phyloP scores from a whole-genome alignment of 2,329 filamentous ascomycete genomes.

The Sclerotinia trifoliorum region DNA sequence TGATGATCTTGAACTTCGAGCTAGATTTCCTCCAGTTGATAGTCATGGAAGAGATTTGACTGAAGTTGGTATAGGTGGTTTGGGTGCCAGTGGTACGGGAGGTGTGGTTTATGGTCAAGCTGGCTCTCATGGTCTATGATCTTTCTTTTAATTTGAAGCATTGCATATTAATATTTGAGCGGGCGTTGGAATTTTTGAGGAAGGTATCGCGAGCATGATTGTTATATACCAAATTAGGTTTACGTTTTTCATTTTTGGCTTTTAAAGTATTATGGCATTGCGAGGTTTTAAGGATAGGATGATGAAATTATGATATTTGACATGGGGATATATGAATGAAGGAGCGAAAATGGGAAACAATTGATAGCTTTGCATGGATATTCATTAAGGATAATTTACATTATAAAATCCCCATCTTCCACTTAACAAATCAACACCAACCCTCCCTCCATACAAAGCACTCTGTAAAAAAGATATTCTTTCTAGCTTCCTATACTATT shows the following conservation, averaged over 20 bases:
- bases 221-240: conserved; percentile 3
- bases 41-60: conserved; percentile 35
- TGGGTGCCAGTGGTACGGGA: conserved; percentile 24
- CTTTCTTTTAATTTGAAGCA: background rate
- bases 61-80: conserved; percentile 24
- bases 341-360: background rate
- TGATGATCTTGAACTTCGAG: conserved; percentile 75
- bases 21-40: conserved; percentile 68
- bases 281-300: background rate
- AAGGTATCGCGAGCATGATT: background rate
- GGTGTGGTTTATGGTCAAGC: conserved; percentile 29
- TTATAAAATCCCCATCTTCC: too few relatives aligned
- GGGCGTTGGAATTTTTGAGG: background rate
- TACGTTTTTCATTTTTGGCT: background rate
- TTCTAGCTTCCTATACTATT: too few relatives aligned
- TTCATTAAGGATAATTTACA: too few relatives aligned
- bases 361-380: too few relatives aligned
- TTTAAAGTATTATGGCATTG: background rate
- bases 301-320: background rate
- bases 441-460: too few relatives aligned
- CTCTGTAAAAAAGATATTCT: too few relatives aligned
- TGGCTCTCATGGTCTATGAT: conserved; percentile 31
- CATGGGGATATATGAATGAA: background rate
- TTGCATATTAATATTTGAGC: background rate
- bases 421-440: too few relatives aligned